Percentiles rank a stretch among this genome's conserved stretches.
These are phyloP conservation scores for Jackrogersella minutella DNA, from an alignment of 495 filamentous ascomycete species.

Conservation along the genomic window DNA sequence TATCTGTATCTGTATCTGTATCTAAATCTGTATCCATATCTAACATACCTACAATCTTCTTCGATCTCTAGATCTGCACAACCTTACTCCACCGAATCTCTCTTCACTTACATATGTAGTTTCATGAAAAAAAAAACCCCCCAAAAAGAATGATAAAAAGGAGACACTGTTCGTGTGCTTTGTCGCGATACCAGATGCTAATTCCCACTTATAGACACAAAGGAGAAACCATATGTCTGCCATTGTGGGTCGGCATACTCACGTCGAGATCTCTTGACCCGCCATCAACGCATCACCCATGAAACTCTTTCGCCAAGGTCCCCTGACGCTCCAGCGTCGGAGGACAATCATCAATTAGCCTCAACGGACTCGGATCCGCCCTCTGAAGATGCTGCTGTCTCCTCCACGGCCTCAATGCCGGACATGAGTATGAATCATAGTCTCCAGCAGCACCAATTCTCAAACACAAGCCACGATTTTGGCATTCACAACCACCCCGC, in stretches of 20 bases:
- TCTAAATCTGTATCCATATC: too few species aligned
- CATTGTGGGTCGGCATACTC: slow-evolving; percentile 64
- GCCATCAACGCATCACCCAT: slow-evolving; percentile 57
- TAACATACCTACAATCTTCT: too few species aligned
- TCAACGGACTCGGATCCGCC: slow-evolving; percentile 41
- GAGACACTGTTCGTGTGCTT: too few species aligned
- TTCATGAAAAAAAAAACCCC: too few species aligned
- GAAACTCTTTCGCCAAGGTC: slow-evolving; percentile 45
- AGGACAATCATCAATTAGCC: slow-evolving; percentile 42
- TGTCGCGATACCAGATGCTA: slow-evolving; percentile 34
- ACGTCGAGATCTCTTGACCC: slow-evolving; percentile 61
- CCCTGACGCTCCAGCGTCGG: slow-evolving; percentile 42
- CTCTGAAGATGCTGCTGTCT: slow-evolving; percentile 31
- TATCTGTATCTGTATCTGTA: too few species aligned
- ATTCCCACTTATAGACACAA: slow-evolving; percentile 53
- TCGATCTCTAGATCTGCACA: slow-evolving; percentile 30
- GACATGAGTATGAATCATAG: slow-evolving; percentile 38
- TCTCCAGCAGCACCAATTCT: slow-evolving; percentile 38
- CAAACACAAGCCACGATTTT: slow-evolving; percentile 36
- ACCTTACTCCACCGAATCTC: slow-evolving; percentile 25
- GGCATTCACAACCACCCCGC: slow-evolving; percentile 33
- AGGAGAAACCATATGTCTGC: slow-evolving; percentile 63
- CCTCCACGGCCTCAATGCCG: slow-evolving; percentile 28
- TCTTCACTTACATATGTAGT: too few species aligned
- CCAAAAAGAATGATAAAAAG: too few species aligned